Base-by-base conservation (phyloP, 2,329 filamentous ascomycete species). In the Magnaporthales sp. region DNA sequence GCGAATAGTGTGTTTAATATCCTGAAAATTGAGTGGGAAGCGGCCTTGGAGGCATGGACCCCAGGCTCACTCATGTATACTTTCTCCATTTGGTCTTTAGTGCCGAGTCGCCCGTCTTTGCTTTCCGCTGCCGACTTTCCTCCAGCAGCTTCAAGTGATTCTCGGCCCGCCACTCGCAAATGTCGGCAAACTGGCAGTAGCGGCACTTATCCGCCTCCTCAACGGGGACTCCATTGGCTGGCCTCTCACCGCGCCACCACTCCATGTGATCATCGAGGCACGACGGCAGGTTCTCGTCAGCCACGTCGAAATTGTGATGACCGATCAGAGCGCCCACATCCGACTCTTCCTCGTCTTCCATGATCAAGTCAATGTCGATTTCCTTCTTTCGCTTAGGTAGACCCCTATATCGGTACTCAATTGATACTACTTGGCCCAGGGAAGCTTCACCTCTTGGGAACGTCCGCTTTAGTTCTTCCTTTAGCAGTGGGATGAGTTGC, bases 131-230 rank as follows among this genome's bases (percentile, higher is more conserved):
- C 54, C 54, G 54, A 15, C 54, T 58, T 58, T 58, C 54, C 54
- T 58, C 54, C 2, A 65, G 29, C 8, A 58, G 19, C 51, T 65
- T 65, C 3, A 22, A 4, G 29, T 65, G 64, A 22, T 60, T 65
- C 27, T 61, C 51, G 11, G 51, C 64, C 46, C 93, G 82, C 93
- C 93, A 97, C 10, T 84, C 83, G 75, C 93, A 97, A 3, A 80
- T 82, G 3, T 91, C 89, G 0, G 84, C 86, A 76, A 97, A 97
- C 70, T 96, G 92, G 74, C 93, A 97, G 38, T 83, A 86, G 27
- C 87, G 80, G 75, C 93, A 97, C 76, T 97, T 97, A 78, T 90
- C 96, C 0, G 92, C 90, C 71, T 97, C 93, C 73, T 93, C 89
- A 8, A 96, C 84, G 7, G 86, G 83, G 3, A 97, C 93, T 0